Percentiles rank a stretch among this genome's conserved stretches.
phyloP scores from a whole-genome alignment of 2,329 filamentous ascomycete genomes.

The Cladosporium sphaerospermum region DNA sequence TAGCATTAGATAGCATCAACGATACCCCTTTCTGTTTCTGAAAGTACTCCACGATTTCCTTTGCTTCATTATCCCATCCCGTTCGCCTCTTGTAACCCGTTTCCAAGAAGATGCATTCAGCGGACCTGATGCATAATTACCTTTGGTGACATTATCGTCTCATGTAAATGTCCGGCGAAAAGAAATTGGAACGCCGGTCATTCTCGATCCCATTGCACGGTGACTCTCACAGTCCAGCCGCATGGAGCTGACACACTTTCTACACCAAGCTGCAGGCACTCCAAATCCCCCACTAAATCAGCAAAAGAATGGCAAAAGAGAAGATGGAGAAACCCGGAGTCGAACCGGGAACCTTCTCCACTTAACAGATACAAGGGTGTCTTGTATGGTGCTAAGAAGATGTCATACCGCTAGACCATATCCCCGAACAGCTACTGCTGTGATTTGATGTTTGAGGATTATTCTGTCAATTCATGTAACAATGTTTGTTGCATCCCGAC shows the following conservation, averaged over 20 bases:
- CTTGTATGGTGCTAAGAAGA: background rate
- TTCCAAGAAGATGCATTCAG: background rate
- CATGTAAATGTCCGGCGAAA: background rate
- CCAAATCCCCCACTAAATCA: background rate
- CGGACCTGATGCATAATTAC: background rate
- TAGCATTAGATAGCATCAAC: conserved; percentile 10
- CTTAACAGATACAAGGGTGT: background rate
- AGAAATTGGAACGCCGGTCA: too few relatives aligned
- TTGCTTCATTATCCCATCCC: background rate
- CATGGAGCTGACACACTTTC: background rate
- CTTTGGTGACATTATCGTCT: background rate
- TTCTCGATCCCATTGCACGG: too few relatives aligned
- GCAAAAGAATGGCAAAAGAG: background rate
- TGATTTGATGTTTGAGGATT: background rate
- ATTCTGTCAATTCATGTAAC: too few relatives aligned
- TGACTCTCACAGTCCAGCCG: too few relatives aligned
- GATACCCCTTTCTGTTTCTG: background rate
- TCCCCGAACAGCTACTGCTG: background rate
- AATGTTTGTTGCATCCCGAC: too few relatives aligned
- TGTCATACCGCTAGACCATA: background rate
- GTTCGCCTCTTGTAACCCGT: too few relatives aligned
- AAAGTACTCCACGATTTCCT: background rate
- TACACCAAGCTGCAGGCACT: background rate
- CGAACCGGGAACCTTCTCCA: background rate
- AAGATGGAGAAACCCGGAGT: background rate